These are phyloP conservation scores for Harringtonia lauricola DNA, from an alignment of 2,329 filamentous ascomycete genomes.

Conservation along the genomic window DNA sequence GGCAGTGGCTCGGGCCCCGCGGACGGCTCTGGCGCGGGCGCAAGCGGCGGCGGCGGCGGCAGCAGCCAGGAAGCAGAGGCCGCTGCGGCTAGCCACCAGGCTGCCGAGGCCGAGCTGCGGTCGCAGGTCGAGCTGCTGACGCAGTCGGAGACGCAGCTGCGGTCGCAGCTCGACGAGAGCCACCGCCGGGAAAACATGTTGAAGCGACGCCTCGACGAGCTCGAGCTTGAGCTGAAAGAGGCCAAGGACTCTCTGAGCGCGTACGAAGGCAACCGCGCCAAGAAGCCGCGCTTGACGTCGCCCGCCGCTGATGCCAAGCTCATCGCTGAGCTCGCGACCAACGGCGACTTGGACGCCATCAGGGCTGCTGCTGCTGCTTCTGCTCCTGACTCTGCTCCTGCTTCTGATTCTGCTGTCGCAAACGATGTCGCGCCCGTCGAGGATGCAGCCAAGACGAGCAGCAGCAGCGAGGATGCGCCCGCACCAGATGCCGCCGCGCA, in stretches of 20 bases:
- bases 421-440: not conserved
- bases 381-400: not conserved
- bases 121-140: slow-evolving; percentile 40
- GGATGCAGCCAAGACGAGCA: too few species aligned
- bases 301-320: not conserved
- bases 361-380: not conserved
- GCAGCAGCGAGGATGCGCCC: too few species aligned
- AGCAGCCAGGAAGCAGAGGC: too few species aligned
- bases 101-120: slow-evolving; percentile 42
- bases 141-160: slow-evolving; percentile 45
- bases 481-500: too few species aligned
- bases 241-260: slow-evolving; percentile 16
- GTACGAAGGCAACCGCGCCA: slow-evolving; percentile 18
- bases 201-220: slow-evolving; percentile 70
- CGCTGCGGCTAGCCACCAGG: slow-evolving; percentile 17
- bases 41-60: slow-evolving; percentile 11
- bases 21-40: slow-evolving; percentile 31
- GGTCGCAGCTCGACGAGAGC: slow-evolving; percentile 60
- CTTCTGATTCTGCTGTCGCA: not conserved
- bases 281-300: slow-evolving; percentile 18
- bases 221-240: slow-evolving; percentile 49
- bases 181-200: slow-evolving; percentile 70
- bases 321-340: too few species aligned
- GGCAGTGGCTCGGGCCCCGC: too few species aligned
- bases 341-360: not conserved